Evolutionary conservation across 192 early-diverging fungal species (phyloP).

Genomic region (Spizellomyces sp.): DNA sequence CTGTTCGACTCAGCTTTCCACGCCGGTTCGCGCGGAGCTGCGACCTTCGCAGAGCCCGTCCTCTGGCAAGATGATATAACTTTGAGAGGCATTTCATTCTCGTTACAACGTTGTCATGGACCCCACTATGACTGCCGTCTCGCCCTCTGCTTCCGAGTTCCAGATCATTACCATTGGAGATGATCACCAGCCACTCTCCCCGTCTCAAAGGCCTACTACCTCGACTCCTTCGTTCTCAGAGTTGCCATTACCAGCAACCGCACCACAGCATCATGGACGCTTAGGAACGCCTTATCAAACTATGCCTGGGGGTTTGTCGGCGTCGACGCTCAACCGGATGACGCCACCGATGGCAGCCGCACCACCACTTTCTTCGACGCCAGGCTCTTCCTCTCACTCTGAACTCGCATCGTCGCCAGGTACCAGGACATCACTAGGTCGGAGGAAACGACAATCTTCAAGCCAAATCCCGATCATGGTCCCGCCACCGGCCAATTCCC

Average conservation of each 20-base stretch:
- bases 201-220: neutral
- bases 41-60: too few relatives aligned
- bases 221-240: neutral
- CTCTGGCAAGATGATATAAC: too few relatives aligned
- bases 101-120: too few relatives aligned
- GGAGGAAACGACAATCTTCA: neutral
- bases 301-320: neutral
- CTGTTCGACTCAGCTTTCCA: too few relatives aligned
- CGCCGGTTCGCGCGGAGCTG: too few relatives aligned
- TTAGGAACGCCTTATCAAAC: neutral
- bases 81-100: too few relatives aligned
- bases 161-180: conserved; percentile 15
- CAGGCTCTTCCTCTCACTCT: neutral
- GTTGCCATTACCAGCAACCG: conserved; percentile 26
- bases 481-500: conserved; percentile 1
- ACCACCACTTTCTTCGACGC: neutral
- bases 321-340: neutral
- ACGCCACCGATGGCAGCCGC: conserved; percentile 2
- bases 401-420: neutral
- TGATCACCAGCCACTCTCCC: neutral
- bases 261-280: conserved; percentile 13
- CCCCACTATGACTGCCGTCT: conserved; percentile 1
- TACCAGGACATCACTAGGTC: neutral
- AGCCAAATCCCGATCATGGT: neutral
- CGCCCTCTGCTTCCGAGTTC: neutral